Evolutionary conservation across 2,329 filamentous ascomycete species (phyloP), one percentile per base, ranked within the genome.

Genomic region (Teratosphaeria epicoccoides): DNA sequence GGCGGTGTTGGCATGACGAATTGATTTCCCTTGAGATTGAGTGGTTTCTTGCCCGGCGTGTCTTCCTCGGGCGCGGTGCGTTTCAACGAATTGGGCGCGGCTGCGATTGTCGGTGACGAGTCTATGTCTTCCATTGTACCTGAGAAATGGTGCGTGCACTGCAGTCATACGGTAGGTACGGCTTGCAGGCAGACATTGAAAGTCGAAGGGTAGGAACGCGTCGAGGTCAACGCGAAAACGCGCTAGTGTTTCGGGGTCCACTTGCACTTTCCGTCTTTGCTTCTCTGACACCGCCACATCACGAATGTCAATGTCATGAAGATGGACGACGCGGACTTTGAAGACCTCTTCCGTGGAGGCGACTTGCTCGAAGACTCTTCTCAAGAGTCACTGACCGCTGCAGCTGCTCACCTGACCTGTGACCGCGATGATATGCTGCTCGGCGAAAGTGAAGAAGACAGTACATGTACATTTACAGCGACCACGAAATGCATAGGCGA

Each of bases 1-100:
- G 63, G 63, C 24, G 63, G 62, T 14, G 64, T 65, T 9, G 63
- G 63, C 61, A 66, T 64, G 43, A 64, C 57, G 61, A 67, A 67
- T 28, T 67, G 65, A 9, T 53, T 58, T 23, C 64, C 65, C 46
- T 63, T 65, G 22, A 65, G 57, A 49, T 67, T 67, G 20, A 67
- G 58, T 44, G 60, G 63, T 43, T 59, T 63, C 49, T 59, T 56
- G 14, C 52, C 52, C n/a, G 56, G 55, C 12, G 55, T 55, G 24
- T 57, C 50, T 12, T 61, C 57, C 50, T 63, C 58, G 14, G 57
- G 53, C 24, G 61, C 59, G 47, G 57, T 24, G 17, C 65, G 60
- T 50, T 66, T 66, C 28, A 55, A 54, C 26, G 54, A 52, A 25
- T 61, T 58, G 4, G 61, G 56, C 17, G 59, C 55, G 6, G 55